These are phyloP conservation scores for Daldinia bambusicola DNA, from an alignment of 495 filamentous ascomycete species.

Conservation along the genomic window DNA sequence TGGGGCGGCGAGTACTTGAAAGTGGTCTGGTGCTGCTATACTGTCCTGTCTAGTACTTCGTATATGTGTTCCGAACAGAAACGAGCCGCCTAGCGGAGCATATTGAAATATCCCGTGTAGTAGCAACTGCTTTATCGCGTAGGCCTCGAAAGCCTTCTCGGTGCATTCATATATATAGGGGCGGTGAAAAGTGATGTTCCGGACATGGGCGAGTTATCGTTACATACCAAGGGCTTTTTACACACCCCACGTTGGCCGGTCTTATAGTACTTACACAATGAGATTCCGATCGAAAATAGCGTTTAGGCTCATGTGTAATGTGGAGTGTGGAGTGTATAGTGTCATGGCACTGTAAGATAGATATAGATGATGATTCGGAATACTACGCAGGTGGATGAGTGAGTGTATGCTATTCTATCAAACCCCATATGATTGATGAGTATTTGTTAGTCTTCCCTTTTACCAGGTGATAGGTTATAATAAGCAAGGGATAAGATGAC, in stretches of 20 bases:
- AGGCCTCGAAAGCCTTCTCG: background rate
- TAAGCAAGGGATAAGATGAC: background rate
- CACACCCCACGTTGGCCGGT: background rate
- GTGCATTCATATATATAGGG: background rate
- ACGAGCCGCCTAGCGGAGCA: background rate
- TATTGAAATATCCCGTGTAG: background rate
- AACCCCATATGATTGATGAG: background rate
- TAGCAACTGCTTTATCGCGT: background rate
- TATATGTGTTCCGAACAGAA: background rate
- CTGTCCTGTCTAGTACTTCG: background rate
- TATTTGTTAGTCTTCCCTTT: background rate
- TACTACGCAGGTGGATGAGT: background rate
- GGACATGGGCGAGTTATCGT: background rate
- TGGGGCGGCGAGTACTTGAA: background rate
- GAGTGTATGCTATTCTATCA: background rate
- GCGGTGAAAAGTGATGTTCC: background rate
- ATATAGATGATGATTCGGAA: background rate
- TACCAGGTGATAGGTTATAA: constrained; percentile 11
- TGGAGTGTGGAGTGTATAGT: background rate
- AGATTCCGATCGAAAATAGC: background rate
- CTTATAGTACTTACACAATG: background rate
- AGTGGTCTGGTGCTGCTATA: background rate
- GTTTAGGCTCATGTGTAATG: background rate
- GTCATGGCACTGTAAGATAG: background rate
- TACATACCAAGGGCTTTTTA: background rate